Percentiles rank a stretch among this genome's conserved stretches.
These are phyloP conservation scores for Rhodotorula graminis DNA, from an alignment of 768 basidiomycete genomes.

Conservation along the genomic window DNA sequence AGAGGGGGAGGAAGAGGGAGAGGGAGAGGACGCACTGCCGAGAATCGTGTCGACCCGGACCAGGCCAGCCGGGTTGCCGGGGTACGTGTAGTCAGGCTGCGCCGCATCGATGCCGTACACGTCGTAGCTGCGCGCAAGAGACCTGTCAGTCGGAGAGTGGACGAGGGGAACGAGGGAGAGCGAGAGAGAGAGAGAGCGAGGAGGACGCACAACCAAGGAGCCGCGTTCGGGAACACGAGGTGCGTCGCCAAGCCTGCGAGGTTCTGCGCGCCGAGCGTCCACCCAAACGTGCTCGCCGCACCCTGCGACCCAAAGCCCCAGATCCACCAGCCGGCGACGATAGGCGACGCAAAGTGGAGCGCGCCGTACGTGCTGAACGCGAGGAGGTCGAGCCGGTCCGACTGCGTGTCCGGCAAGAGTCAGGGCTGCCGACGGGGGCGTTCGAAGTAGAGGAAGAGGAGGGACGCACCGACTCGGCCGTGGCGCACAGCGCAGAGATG, in stretches of 20 bases:
- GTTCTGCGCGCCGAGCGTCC: conserved; percentile 33
- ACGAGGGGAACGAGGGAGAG: background rate
- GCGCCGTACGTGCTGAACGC: conserved; percentile 36
- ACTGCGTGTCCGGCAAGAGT: conserved; percentile 14
- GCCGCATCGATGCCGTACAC: conserved; percentile 34
- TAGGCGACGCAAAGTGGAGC: conserved; percentile 32
- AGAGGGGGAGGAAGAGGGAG: background rate
- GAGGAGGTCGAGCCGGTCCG: conserved; percentile 21
- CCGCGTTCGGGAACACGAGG: conserved; percentile 32
- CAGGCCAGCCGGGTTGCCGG: conserved; percentile 33
- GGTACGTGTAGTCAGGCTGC: conserved; percentile 32
- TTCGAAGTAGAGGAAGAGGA: background rate
- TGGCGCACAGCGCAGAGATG: conserved; percentile 4
- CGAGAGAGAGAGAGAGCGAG: background rate
- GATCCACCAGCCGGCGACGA: conserved; percentile 36
- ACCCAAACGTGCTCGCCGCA: conserved; percentile 28
- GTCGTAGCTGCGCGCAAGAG: conserved; percentile 25
- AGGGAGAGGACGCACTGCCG: conserved; percentile 24
- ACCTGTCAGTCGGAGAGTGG: too few relatives aligned
- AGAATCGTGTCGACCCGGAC: conserved; percentile 34
- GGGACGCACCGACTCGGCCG: conserved; percentile 9
- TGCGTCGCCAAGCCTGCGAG: conserved; percentile 34
- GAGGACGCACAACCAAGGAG: conserved; percentile 32
- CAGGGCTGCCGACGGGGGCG: background rate
- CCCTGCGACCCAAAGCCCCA: conserved; percentile 38